Evolutionary conservation across 768 basidiomycete species (phyloP).

Genomic region (Suillus hirtellus): DNA sequence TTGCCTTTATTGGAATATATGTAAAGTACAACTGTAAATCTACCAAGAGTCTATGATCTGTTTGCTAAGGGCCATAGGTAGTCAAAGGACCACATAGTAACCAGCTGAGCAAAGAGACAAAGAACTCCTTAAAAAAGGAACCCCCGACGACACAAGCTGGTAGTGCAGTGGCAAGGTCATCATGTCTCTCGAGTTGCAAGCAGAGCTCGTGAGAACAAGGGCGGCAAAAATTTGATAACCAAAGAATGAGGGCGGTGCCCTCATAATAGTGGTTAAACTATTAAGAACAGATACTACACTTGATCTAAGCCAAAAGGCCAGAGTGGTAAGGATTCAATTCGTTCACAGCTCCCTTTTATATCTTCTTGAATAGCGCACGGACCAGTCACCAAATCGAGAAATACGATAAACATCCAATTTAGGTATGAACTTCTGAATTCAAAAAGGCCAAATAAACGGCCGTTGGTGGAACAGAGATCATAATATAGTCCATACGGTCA

Average conservation of each 20-base stretch:
- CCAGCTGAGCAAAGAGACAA: background rate
- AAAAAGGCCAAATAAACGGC: background rate
- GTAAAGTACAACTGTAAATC: too few species aligned
- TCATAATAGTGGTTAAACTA: slow-evolving; percentile 67
- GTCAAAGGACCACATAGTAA: background rate
- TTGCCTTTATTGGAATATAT: too few species aligned
- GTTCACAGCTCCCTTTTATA: background rate
- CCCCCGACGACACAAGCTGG: slow-evolving; percentile 44
- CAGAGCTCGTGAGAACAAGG: slow-evolving; percentile 40
- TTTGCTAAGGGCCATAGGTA: background rate
- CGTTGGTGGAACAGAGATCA: too few species aligned
- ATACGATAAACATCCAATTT: background rate
- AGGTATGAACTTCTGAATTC: background rate
- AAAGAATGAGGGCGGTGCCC: slow-evolving; percentile 46
- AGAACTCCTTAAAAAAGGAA: background rate
- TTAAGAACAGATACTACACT: slow-evolving; percentile 80
- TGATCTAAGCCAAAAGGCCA: slow-evolving; percentile 52
- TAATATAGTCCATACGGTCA: too few species aligned
- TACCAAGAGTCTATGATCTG: background rate
- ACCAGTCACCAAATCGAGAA: background rate
- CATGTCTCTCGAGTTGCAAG: slow-evolving; percentile 33
- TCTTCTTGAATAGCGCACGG: background rate
- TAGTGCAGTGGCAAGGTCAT: slow-evolving; percentile 36
- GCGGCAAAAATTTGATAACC: slow-evolving; percentile 57
- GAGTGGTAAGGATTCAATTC: slow-evolving; percentile 31